Evolutionary conservation across 345 rosid species (phyloP).

Genomic region (Populus alba): DNA sequence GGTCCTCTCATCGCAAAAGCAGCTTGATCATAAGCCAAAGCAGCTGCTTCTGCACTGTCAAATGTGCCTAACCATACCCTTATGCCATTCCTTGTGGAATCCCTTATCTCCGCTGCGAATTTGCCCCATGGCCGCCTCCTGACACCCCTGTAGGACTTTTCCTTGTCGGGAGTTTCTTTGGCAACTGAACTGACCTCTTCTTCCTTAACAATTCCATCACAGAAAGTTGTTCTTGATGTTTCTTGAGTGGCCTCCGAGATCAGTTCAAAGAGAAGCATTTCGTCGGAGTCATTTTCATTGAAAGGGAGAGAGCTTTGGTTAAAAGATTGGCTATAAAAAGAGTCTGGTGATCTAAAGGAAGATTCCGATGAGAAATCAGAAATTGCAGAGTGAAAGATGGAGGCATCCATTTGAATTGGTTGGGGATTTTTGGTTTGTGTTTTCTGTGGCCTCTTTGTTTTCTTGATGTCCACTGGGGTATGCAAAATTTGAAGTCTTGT

Average conservation of each 20-base stretch:
- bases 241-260: slow-evolving; percentile 45
- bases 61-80: slow-evolving; percentile 77
- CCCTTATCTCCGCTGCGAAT: slow-evolving; percentile 78
- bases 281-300: slow-evolving; percentile 89
- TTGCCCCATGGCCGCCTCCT: slow-evolving; percentile 82
- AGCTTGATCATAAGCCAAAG: slow-evolving; percentile 72
- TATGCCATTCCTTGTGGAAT: slow-evolving; percentile 56
- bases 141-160: slow-evolving; percentile 64
- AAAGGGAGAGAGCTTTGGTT: slow-evolving; percentile 56
- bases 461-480: not conserved
- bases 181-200: slow-evolving; percentile 50
- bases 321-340: slow-evolving; percentile 30
- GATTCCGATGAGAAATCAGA: slow-evolving; percentile 60
- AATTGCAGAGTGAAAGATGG: slow-evolving; percentile 37
- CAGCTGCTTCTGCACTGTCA: slow-evolving; percentile 73
- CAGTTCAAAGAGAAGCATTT: slow-evolving; percentile 76
- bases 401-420: slow-evolving; percentile 40
- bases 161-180: slow-evolving; percentile 29
- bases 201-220: slow-evolving; percentile 26
- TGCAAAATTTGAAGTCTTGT: slow-evolving; percentile 7
- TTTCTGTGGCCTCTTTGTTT: slow-evolving; percentile 6
- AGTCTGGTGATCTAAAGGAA: slow-evolving; percentile 49
- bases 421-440: not conserved
- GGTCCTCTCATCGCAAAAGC: slow-evolving; percentile 69
- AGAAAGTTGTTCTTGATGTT: slow-evolving; percentile 16